These are phyloP conservation scores for Cucumis hystrix DNA, from an alignment of 306 rosid species.

Conservation along the genomic window DNA sequence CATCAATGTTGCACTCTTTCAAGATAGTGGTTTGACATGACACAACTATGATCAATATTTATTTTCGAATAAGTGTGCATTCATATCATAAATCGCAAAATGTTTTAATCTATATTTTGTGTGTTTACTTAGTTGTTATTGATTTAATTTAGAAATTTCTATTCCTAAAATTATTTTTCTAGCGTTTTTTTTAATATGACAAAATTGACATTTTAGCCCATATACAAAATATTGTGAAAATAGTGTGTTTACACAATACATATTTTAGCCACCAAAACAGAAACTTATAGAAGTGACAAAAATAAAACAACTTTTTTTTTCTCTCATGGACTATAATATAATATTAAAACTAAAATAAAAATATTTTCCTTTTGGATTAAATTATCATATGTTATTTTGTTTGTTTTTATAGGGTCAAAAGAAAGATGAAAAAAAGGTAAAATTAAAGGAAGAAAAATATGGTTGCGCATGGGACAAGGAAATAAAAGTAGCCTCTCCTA, in stretches of 20 bases:
- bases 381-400: background rate
- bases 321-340: background rate
- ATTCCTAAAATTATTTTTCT: too few relatives aligned
- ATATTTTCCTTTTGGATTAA: background rate
- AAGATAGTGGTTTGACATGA: too few relatives aligned
- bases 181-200: too few relatives aligned
- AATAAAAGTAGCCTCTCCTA: background rate
- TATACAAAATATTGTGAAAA: background rate
- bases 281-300: background rate
- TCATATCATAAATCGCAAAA: too few relatives aligned
- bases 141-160: too few relatives aligned
- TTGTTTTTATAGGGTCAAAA: background rate
- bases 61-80: too few relatives aligned
- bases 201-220: too few relatives aligned
- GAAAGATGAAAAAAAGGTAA: background rate
- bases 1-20: too few relatives aligned
- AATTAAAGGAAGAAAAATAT: background rate
- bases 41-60: too few relatives aligned
- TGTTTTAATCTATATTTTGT: too few relatives aligned
- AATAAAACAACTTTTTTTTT: background rate
- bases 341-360: background rate
- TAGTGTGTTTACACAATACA: too few relatives aligned
- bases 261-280: background rate
- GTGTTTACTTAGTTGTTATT: too few relatives aligned
- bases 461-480: conserved; percentile 1